Conservation (phyloP, 805 yeast species). For the Starmerella asiatica region DNA sequence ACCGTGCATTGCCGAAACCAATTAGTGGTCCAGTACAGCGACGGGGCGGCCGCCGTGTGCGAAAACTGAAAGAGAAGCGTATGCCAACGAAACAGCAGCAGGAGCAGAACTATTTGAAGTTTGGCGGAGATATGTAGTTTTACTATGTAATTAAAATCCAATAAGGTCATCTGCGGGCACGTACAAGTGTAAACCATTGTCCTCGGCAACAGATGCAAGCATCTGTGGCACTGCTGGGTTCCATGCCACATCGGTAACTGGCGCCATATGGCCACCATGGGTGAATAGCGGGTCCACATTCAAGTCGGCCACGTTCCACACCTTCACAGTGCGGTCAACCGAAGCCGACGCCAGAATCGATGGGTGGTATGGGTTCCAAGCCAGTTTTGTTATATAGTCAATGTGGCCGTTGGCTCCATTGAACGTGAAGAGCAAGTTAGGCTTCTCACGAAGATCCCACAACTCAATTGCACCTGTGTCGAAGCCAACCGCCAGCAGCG, state of each 20-base stretch:
- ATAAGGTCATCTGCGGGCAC: conserved; percentile 34
- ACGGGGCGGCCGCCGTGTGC: conserved; percentile 70
- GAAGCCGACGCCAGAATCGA: conserved; percentile 51
- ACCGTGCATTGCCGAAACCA: conserved; percentile 62
- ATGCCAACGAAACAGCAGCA: conserved; percentile 67
- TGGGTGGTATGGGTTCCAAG: conserved; percentile 54
- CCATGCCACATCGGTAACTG: conserved; percentile 78
- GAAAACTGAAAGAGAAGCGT: conserved; percentile 70
- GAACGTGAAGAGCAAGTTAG: conserved; percentile 7
- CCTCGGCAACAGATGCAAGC: conserved; percentile 67
- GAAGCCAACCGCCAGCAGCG: conserved; percentile 56
- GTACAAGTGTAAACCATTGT: conserved; percentile 82
- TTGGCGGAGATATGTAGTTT: not conserved
- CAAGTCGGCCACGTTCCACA: conserved; percentile 21
- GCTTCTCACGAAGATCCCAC: conserved; percentile 49
- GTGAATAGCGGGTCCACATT: conserved; percentile 33
- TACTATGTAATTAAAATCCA: conserved; percentile 4
- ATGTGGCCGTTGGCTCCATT: conserved; percentile 29
- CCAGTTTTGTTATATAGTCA: conserved; percentile 48
- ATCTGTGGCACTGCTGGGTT: conserved; percentile 56
- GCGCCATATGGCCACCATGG: conserved; percentile 81
- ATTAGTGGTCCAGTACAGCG: conserved; percentile 63
- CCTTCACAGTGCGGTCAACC: conserved; percentile 39
- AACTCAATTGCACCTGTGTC: conserved; percentile 40
- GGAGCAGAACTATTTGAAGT: conserved; percentile 40